These are phyloP conservation scores for Phytopythium helicoides DNA, from an alignment of 352 stramenopile genomes.

Conservation along the genomic window DNA sequence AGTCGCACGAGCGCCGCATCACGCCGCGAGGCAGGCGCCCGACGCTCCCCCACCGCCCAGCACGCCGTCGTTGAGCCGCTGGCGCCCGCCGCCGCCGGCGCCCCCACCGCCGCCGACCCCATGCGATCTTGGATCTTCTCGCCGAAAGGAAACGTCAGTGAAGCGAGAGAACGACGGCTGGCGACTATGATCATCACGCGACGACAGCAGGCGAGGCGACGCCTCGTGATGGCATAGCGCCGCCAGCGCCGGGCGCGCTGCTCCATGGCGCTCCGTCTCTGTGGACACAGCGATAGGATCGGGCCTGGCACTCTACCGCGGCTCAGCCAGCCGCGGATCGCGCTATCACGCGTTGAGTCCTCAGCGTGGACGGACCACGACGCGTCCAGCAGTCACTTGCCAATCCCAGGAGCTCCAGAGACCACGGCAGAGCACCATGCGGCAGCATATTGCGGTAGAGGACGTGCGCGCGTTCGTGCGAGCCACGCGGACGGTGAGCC, in stretches of 20 bases:
- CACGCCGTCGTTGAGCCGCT: not conserved
- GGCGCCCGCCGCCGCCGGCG: not conserved
- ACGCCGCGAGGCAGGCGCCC: slow-evolving; percentile 18
- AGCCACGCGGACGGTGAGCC: too few relatives aligned
- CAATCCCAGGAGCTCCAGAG: not conserved
- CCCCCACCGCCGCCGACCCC: slow-evolving; percentile 1
- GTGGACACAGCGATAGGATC: too few relatives aligned
- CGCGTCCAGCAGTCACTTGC: not conserved
- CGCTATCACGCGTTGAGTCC: too few relatives aligned
- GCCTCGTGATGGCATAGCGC: slow-evolving; percentile 2
- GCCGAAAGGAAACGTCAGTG: not conserved
- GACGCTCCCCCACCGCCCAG: slow-evolving; percentile 47
- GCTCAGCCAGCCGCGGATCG: not conserved
- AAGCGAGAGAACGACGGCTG: not conserved
- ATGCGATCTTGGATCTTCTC: slow-evolving; percentile 1
- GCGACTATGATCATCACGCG: slow-evolving; percentile 6
- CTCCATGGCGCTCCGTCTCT: not conserved
- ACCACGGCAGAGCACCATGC: not conserved
- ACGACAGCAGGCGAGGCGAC: not conserved
- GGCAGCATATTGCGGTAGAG: too few relatives aligned
- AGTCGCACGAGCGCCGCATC: slow-evolving; percentile 22
- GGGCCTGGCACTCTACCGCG: too few relatives aligned
- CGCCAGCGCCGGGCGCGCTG: not conserved
- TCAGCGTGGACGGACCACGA: too few relatives aligned
- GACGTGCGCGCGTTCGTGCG: not conserved